Evolutionary conservation across 768 basidiomycete genomes (phyloP).

Genomic region (Pholiota molesta): DNA sequence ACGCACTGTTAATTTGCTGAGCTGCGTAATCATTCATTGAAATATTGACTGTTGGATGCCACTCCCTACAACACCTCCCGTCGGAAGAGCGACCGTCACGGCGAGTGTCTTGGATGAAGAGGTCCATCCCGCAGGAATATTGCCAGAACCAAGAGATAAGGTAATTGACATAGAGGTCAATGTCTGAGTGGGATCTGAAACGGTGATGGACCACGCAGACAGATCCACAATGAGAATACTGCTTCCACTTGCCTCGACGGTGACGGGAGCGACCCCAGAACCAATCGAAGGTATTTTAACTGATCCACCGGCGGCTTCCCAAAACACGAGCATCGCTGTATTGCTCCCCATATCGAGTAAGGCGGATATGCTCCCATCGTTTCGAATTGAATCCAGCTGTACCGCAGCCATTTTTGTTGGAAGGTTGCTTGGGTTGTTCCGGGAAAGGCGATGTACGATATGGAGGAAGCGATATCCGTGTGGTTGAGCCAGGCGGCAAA

Average conservation of each 20-base stretch:
- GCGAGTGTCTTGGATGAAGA: conserved; percentile 22
- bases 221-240: conserved; percentile 45
- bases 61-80: conserved; percentile 47
- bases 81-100: conserved; percentile 42
- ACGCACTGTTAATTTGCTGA: not conserved
- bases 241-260: conserved; percentile 41
- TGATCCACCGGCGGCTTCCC: conserved; percentile 49
- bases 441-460: conserved; percentile 47
- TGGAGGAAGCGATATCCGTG: conserved; percentile 22
- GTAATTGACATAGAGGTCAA: conserved; percentile 39
- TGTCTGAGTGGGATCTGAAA: conserved; percentile 68
- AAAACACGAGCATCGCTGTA: conserved; percentile 53
- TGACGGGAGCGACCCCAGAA: conserved; percentile 26
- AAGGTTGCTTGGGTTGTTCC: conserved; percentile 35
- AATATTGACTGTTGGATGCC: conserved; percentile 37
- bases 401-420: conserved; percentile 25
- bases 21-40: not conserved
- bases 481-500: conserved; percentile 54
- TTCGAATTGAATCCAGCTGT: conserved; percentile 37
- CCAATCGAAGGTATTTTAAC: conserved; percentile 33
- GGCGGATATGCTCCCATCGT: conserved; percentile 52
- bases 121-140: conserved; percentile 26
- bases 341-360: conserved; percentile 43
- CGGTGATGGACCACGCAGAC: conserved; percentile 45
- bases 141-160: conserved; percentile 30